A percentile compares a stretch with the other conserved stretches of the same genome.
These are phyloP conservation scores for Suillus variegatus DNA, from an alignment of 768 basidiomycete species.

Conservation along the genomic window DNA sequence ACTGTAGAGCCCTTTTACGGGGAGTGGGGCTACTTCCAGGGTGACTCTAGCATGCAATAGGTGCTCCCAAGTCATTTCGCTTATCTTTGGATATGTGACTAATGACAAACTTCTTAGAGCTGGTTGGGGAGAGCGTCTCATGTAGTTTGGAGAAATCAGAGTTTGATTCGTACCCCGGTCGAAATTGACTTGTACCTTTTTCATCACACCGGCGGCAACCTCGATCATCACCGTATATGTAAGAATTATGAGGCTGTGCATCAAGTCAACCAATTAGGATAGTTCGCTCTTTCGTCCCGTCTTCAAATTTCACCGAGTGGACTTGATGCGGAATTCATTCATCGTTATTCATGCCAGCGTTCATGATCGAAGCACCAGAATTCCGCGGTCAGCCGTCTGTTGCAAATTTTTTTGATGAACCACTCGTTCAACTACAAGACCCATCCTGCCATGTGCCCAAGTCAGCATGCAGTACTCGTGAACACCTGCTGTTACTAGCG, in stretches of 20 bases:
- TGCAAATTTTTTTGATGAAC: not conserved
- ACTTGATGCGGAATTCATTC: slow-evolving; percentile 2
- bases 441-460: not conserved
- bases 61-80: not conserved
- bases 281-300: not conserved
- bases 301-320: not conserved
- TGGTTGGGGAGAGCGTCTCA: not conserved
- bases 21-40: not conserved
- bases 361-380: not conserved
- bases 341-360: not conserved
- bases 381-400: not conserved
- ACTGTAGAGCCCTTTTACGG: not conserved
- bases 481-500: not conserved
- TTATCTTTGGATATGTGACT: not conserved
- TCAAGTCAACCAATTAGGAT: not conserved
- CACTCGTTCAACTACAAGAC: not conserved
- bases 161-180: slow-evolving; percentile 1
- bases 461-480: not conserved
- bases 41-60: not conserved
- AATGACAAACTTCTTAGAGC: not conserved
- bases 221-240: slow-evolving; percentile 1
- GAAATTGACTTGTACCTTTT: slow-evolving; percentile 2
- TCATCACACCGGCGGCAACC: slow-evolving; percentile 3
- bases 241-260: not conserved
- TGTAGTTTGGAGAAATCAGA: slow-evolving; percentile 4